A percentile compares a stretch with the other conserved stretches of the same genome.
phyloP scores from a whole-genome alignment of 1,284 basidiomycete species.

The Tetrapyrgos nigripes region DNA sequence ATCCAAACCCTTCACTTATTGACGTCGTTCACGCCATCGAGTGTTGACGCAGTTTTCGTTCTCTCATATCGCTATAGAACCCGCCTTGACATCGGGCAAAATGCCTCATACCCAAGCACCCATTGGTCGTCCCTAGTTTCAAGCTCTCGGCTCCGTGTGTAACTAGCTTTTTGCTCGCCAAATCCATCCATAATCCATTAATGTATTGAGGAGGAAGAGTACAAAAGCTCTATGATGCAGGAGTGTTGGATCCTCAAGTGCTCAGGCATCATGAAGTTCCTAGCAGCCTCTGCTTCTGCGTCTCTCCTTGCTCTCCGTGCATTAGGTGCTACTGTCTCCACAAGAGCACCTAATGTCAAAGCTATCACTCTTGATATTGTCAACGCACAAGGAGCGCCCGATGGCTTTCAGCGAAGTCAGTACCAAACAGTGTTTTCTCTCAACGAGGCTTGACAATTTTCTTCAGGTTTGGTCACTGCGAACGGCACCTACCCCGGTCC shows the following conservation, averaged over 20 bases:
- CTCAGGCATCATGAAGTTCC: constrained; percentile 8
- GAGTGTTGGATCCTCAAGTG: neutral
- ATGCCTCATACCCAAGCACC: neutral
- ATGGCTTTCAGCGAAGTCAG: constrained; percentile 17
- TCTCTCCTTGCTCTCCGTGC: constrained; percentile 8
- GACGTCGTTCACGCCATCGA: neutral
- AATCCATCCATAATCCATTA: too few species aligned
- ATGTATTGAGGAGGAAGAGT: neutral
- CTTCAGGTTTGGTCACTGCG: constrained; percentile 8
- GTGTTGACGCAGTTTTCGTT: neutral
- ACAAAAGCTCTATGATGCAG: constrained; percentile 13
- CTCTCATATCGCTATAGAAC: neutral
- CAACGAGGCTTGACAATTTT: neutral
- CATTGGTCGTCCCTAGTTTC: neutral
- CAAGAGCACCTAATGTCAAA: neutral
- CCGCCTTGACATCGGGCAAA: neutral
- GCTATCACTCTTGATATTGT: constrained; percentile 12
- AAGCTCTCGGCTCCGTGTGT: neutral
- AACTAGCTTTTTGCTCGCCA: neutral
- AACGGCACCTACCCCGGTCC: constrained; percentile 13
- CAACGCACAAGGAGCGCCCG: constrained; percentile 15
- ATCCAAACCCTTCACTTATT: neutral
- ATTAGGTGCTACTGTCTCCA: neutral
- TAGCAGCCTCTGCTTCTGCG: constrained; percentile 4
- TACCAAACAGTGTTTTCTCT: neutral